Base-by-base conservation (phyloP, 1,284 basidiomycete genomes). In the Naganishia liquefaciens region DNA sequence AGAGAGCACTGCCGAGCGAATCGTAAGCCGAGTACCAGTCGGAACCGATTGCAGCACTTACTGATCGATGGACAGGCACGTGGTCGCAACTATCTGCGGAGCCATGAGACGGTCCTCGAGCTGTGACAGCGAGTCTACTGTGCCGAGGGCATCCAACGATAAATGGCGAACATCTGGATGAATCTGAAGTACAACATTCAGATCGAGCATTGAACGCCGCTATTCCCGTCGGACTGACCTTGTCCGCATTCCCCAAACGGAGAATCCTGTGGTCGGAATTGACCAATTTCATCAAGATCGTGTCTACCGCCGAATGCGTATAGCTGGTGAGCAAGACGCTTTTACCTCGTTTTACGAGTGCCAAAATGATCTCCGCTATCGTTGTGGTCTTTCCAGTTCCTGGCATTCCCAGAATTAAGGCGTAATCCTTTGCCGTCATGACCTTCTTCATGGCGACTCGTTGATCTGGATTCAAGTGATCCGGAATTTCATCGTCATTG, bases 341-440 rank as follows among this genome's bases (percentile, higher is more conserved):
- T 81, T 97, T 93, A 4, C 92, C 92, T 75, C 86, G 81, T 46
- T 80, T 82, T 1, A 92, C 91, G 5, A 99, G 80, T 27, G 85
- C 83, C 70, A 85, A 85, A 74, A 99, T 93, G 47, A 97, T 84
- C 46, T 91, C 88, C 0, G 91, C 91, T 62, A 98, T 89, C 4
- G 95, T 90, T 0, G 93, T 96, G 40, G 95, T 97, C 80, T 99
- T 99, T 10, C 95, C 95, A 2, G 96, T 98, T 0, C 95, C 95
- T 1, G 95, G 95, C 96, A 99, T 98, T 27, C 95, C 96, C 5
- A 98, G 82, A 37, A 99, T 85, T 51, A 98, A 80, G 0, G 93
- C 88, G 75, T 97, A 99, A 76, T 99, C 94, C 67, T 86, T 81
- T 0, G 95, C 91, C 2, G 82, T 80, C 19, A 98, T 77, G 2